Base-by-base conservation (phyloP, 345 rosid species). In the Eutrema heterophyllum region DNA sequence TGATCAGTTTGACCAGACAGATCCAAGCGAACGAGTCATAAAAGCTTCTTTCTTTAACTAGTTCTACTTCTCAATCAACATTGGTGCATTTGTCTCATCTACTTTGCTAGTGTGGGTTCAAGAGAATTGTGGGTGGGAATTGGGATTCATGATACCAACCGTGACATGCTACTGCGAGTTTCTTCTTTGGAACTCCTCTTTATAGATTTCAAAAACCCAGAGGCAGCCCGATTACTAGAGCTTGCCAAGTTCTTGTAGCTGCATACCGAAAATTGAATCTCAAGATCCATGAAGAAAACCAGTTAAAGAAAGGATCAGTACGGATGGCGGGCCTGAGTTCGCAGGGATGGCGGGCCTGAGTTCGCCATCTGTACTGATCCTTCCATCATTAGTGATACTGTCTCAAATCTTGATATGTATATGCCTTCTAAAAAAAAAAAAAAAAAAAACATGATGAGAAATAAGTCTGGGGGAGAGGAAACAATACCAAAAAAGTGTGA, bases 41-140 rank as follows among this genome's bases (percentile, higher is more conserved):
- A 84, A 83, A 66, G 68, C 80, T 45, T 84, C 86, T 9, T 86
- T 86, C 86, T 84, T 86, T 68, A 84, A 82, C 46, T 86, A 85
- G 90, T 83, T 86, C 44, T 83, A 81, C 64, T 77, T 88, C 58
- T 82, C 86, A 0, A 83, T 79, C 33, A 82, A 82, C 67, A 43
- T 83, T 2, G 90, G 89, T 33, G 83, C 89, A 0, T 78, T 94
- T 13, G 94, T 84, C 38, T 74, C 86, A 16, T 84, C 90, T 24
- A 24, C 83, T 54, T 43, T 85, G 15, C 79, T 85, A 8, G 86
- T 88, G n/a, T 88, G 77, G 82, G 29, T 88, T 9, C 86, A 86
- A 77, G 81, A 80, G n/a, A 83, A 80, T 33, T 65, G 76, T 21
- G 86, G 88, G 2, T 86, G 91, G 88, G 91, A 78, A 49, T 74